These are phyloP conservation scores for Haplographium delicatum DNA, from an alignment of 495 filamentous ascomycete species.

Conservation along the genomic window DNA sequence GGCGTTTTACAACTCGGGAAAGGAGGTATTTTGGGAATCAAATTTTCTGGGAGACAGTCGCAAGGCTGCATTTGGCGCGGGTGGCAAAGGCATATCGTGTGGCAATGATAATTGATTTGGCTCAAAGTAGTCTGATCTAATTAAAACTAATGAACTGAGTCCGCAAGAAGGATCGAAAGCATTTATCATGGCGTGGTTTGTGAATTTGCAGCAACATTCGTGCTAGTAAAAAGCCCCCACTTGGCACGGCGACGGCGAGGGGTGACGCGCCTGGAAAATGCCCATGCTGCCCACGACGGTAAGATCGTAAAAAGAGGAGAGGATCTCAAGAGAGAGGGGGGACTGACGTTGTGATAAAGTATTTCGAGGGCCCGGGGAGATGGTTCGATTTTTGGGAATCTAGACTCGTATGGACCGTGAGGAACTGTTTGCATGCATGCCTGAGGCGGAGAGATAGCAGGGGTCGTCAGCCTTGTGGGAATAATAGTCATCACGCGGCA, in stretches of 20 bases:
- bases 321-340: not conserved
- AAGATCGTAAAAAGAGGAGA: not conserved
- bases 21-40: slow-evolving; percentile 7
- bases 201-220: no score
- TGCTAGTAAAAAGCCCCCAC: no score
- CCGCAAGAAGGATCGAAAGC: no score
- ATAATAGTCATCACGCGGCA: no score
- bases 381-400: not conserved
- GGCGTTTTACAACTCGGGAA: slow-evolving; percentile 10
- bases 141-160: not conserved
- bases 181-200: no score
- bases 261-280: no score
- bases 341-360: slow-evolving; percentile 24
- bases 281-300: no score
- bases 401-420: slow-evolving; percentile 13
- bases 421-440: no score
- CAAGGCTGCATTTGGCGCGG: slow-evolving; percentile 10
- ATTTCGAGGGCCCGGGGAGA: not conserved
- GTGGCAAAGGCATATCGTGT: slow-evolving; percentile 3
- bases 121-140: slow-evolving; percentile 1
- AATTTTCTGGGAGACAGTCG: not conserved
- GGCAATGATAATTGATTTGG: not conserved
- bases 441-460: no score
- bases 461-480: no score
- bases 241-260: no score